A percentile compares a stretch with the other conserved stretches of the same genome.
These are phyloP conservation scores for Arabidopsis hybrid DNA, from an alignment of 441 rosid genomes.

Conservation along the genomic window DNA sequence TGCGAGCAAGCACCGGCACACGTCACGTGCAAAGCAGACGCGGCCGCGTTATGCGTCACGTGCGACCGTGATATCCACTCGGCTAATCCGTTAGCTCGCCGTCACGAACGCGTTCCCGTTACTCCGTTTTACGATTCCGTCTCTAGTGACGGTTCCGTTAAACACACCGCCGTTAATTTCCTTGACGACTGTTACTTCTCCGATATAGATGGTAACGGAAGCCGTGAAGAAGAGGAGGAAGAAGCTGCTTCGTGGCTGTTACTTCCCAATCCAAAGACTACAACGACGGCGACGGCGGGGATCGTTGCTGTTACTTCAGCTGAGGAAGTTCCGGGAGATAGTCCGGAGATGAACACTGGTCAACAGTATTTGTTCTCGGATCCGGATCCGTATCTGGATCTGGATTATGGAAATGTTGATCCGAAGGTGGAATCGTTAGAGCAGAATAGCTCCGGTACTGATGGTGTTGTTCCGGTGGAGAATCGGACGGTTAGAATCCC, in stretches of 20 bases:
- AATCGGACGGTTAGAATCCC: slow-evolving; percentile 48
- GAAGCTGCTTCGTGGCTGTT: slow-evolving; percentile 87
- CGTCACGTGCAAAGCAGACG: slow-evolving; percentile 96
- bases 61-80: slow-evolving; percentile 97
- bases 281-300: neutral
- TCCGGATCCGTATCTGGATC: slow-evolving; percentile 75
- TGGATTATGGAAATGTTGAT: slow-evolving; percentile 67
- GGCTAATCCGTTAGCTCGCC: slow-evolving; percentile 80
- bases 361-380: slow-evolving; percentile 65
- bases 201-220: slow-evolving; percentile 55
- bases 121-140: slow-evolving; percentile 71
- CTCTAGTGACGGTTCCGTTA: slow-evolving; percentile 39
- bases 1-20: slow-evolving; percentile 97
- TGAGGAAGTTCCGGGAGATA: slow-evolving; percentile 45
- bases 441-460: slow-evolving; percentile 80
- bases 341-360: slow-evolving; percentile 64
- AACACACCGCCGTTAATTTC: slow-evolving; percentile 54
- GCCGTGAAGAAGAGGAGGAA: slow-evolving; percentile 78
- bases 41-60: slow-evolving; percentile 86
- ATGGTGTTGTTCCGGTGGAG: slow-evolving; percentile 86
- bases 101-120: slow-evolving; percentile 86
- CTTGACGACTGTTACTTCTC: slow-evolving; percentile 62
- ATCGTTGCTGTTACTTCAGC: neutral
- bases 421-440: slow-evolving; percentile 67
- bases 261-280: slow-evolving; percentile 64